A percentile compares a stretch with the other conserved stretches of the same genome.
Evolutionary conservation across 371 early-diverging fungal genomes (phyloP).

Genomic region (Saksenaea oblongispora): DNA sequence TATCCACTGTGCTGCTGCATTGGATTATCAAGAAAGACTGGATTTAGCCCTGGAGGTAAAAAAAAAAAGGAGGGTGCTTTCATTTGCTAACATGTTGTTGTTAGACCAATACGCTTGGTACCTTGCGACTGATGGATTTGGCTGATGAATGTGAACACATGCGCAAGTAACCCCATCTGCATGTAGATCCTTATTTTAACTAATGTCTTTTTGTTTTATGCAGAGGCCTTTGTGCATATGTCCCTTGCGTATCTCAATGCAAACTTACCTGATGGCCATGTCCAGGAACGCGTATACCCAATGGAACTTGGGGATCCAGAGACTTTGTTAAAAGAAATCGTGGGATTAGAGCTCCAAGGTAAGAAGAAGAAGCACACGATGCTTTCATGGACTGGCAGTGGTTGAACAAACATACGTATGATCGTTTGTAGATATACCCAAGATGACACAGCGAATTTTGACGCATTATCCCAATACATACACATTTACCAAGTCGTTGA

Average conservation of each 20-base stretch:
- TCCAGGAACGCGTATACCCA: conserved; percentile 62
- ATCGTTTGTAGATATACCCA: conserved; percentile 54
- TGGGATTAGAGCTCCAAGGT: conserved; percentile 49
- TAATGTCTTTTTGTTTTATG: not conserved
- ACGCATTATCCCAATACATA: conserved; percentile 60
- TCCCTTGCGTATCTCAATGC: conserved; percentile 49
- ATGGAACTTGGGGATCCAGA: conserved; percentile 62
- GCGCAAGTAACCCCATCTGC: conserved; percentile 23
- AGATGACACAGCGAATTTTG: conserved; percentile 51
- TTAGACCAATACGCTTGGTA: conserved; percentile 63
- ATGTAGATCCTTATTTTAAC: not conserved
- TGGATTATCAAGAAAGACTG: conserved; percentile 61
- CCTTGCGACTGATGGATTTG: conserved; percentile 60
- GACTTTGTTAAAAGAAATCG: conserved; percentile 51
- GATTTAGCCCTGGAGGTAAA: conserved; percentile 61
- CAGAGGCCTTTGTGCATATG: conserved; percentile 52
- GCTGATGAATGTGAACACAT: conserved; percentile 56
- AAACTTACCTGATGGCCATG: conserved; percentile 46
- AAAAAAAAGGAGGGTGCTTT: not conserved
- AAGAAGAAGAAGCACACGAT: too few relatives aligned
- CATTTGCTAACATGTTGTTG: not conserved
- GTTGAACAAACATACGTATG: too few relatives aligned
- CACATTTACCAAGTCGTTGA: conserved; percentile 62
- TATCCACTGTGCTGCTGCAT: conserved; percentile 68
- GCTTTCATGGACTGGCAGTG: too few relatives aligned